These are phyloP conservation scores for Pyronema domesticum DNA, from an alignment of 495 filamentous ascomycete genomes.

Conservation along the genomic window DNA sequence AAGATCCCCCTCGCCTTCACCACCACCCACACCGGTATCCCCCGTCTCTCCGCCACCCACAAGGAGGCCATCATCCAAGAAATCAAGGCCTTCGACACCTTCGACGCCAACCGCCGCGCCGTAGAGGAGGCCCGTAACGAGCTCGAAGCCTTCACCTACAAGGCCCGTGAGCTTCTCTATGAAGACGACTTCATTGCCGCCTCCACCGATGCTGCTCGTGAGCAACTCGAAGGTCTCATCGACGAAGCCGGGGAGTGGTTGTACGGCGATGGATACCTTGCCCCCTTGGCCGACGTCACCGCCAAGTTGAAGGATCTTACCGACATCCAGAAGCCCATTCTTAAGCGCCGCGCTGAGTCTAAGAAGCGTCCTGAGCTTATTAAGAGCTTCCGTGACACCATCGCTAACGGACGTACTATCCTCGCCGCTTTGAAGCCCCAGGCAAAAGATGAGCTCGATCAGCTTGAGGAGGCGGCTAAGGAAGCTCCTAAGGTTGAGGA, in stretches of 20 bases:
- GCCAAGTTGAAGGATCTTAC: slow-evolving; percentile 52
- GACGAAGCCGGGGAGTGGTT: slow-evolving; percentile 70
- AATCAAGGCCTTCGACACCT: slow-evolving; percentile 30
- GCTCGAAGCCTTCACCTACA: slow-evolving; percentile 87
- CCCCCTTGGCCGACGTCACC: slow-evolving; percentile 50
- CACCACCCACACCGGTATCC: slow-evolving; percentile 42
- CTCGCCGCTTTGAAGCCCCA: slow-evolving; percentile 28
- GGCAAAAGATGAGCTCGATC: slow-evolving; percentile 25
- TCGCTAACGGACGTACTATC: slow-evolving; percentile 31
- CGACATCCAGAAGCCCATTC: slow-evolving; percentile 33
- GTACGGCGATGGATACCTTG: slow-evolving; percentile 65
- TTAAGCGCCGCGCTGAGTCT: slow-evolving; percentile 29
- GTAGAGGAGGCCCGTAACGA: slow-evolving; percentile 84
- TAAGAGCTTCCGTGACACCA: slow-evolving; percentile 31
- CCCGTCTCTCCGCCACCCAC: slow-evolving; percentile 25
- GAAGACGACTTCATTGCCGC: slow-evolving; percentile 53
- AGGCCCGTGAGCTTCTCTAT: slow-evolving; percentile 59
- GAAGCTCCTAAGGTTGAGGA: slow-evolving; percentile 33
- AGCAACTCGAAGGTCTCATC: slow-evolving; percentile 42
- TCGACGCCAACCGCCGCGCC: slow-evolving; percentile 50
- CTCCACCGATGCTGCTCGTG: slow-evolving; percentile 46
- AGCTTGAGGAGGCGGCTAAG: slow-evolving; percentile 28
- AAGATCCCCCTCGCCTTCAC: slow-evolving; percentile 51
- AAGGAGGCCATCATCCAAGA: slow-evolving; percentile 22
- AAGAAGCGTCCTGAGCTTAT: slow-evolving; percentile 22